Base-by-base conservation (phyloP, 768 basidiomycete genomes). In the Cytidiella melzeri region DNA sequence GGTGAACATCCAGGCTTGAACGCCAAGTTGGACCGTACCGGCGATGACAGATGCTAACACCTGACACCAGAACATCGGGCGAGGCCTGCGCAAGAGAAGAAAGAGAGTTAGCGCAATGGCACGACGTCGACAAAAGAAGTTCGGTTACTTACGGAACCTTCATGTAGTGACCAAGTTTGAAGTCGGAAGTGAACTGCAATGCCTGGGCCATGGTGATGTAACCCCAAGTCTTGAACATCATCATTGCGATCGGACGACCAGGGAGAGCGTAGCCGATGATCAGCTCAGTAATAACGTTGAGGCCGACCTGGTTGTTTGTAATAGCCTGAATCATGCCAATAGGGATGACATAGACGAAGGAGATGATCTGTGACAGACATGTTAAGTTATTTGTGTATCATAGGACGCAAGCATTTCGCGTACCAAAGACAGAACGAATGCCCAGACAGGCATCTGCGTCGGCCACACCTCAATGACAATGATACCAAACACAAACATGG, bases 311-410 rank as follows among this genome's bases (percentile, higher is more conserved):
- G 55, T 83, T 79, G 61, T 88, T 88, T 19, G 85, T 87, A 48
- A 86, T 76, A 0, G 84, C 83, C 56, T 85, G 80, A 48, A 88
- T 84, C 75, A 85, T 79, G 55, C 83, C 84, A 45, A 83, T 78
- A 9, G 89, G 89, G 42, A 91, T 76, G 53, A 84, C 73, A 56
- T 88, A 89, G 59, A 83, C 57, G 52, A 66, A 71, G 1, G 50
- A 21, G 10, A 51, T 46, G 34, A 10, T n/a, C 43, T 51, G 28
- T 15, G 15, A 27, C 15, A 15, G 19, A 34, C n/a, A 7, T 13
- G 24, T 23, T 18, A 36, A 23, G 45, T n/a, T 11, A 47, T 19
- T 19, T 21, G 4, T 18, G 4, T 25, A n/a, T 25, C n/a, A 19
- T n/a, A n/a, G 4, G 7, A 25, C 28, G 18, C 12, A n/a, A 12